Evolutionary conservation across 2,329 filamentous ascomycete species (phyloP), one percentile per base, ranked within the genome.

Genomic region (Grosmannia clavigera): DNA sequence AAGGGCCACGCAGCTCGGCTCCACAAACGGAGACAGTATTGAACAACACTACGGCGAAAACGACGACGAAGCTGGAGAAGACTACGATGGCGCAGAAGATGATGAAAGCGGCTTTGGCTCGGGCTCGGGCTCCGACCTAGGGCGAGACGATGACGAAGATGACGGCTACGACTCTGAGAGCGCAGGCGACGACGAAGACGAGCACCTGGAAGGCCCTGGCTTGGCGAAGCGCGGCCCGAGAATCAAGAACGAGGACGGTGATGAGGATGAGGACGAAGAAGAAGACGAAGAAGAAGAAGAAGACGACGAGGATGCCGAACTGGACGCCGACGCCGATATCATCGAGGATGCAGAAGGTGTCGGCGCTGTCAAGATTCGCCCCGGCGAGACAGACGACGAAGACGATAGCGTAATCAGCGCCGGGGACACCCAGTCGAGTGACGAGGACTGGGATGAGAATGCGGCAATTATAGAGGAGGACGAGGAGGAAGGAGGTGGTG

Each of bases 381-480:
- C 79, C 7, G 77, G 78, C 27, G 76, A 81, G 59, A 77, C 75
- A 0, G 74, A 77, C 40, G 74, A 77, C 27, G 71, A 74, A 43
- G 75, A 76, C 6, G 74, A 72, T 3, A 71, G 69, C 54, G 72
- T 73, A 31, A 71, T 70, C 3, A 69, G 66, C 14, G 70, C 69
- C 3, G 74, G 76, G 9, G 78, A 76, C 5, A 78, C 75, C 62
- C 75, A 64, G 33, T 66, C 61, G 5, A 77, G 73, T 58, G 83
- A 80, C 43, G 80, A 78, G 11, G 82, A 81, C 50, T 84, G 81
- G 70, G 82, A 85, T 60, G 79, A 79, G 33, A 81, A 78, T 62
- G 76, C 75, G 38, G 78, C 79, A 48, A 62, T 64, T 1, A 78
- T 78, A 70, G 62, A 65, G 14, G 78, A 78, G 61, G 75, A 75